phyloP scores from a whole-genome alignment of 768 basidiomycete genomes.

The Phylloporus scabripes region DNA sequence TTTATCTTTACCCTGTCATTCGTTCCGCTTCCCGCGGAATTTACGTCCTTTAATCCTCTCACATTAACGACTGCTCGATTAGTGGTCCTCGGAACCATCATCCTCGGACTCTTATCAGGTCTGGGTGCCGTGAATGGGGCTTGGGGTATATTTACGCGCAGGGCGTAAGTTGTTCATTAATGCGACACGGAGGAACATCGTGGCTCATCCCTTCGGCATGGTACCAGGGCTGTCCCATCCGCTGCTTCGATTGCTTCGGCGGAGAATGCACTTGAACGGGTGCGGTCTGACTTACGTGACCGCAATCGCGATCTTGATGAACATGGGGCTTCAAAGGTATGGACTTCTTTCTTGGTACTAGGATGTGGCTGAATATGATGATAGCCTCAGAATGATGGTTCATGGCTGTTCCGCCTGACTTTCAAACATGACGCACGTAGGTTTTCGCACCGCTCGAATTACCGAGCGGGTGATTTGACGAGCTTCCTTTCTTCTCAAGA shows the following conservation, averaged over 20 bases:
- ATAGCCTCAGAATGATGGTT: slow-evolving; percentile 22
- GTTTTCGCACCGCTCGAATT: slow-evolving; percentile 10
- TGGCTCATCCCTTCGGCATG: slow-evolving; percentile 7
- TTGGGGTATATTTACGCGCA: slow-evolving; percentile 38
- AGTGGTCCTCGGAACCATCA: slow-evolving; percentile 68
- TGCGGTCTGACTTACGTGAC: slow-evolving; percentile 52
- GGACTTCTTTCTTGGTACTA: slow-evolving; percentile 1
- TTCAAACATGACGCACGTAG: slow-evolving; percentile 31
- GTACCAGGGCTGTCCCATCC: slow-evolving; percentile 20
- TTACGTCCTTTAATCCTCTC: slow-evolving; percentile 37
- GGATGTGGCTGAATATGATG: slow-evolving; percentile 8
- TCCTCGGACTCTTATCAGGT: slow-evolving; percentile 77
- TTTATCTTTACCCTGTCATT: slow-evolving; percentile 60
- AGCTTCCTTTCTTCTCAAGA: slow-evolving; percentile 23
- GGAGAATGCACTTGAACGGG: slow-evolving; percentile 52
- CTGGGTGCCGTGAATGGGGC: slow-evolving; percentile 69
- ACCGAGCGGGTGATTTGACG: not conserved
- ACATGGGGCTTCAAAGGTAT: slow-evolving; percentile 22
- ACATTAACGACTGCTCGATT: slow-evolving; percentile 55
- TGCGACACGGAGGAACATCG: slow-evolving; percentile 5
- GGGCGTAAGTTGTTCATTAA: slow-evolving; percentile 22
- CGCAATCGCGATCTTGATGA: slow-evolving; percentile 26
- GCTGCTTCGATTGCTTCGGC: slow-evolving; percentile 40
- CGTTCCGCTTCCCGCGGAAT: slow-evolving; percentile 59
- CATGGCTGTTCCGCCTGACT: slow-evolving; percentile 28